Evolutionary conservation across 2,329 filamentous ascomycete species (phyloP), one percentile per base, ranked within the genome.

Genomic region (Calonectria pseudoturangicola): DNA sequence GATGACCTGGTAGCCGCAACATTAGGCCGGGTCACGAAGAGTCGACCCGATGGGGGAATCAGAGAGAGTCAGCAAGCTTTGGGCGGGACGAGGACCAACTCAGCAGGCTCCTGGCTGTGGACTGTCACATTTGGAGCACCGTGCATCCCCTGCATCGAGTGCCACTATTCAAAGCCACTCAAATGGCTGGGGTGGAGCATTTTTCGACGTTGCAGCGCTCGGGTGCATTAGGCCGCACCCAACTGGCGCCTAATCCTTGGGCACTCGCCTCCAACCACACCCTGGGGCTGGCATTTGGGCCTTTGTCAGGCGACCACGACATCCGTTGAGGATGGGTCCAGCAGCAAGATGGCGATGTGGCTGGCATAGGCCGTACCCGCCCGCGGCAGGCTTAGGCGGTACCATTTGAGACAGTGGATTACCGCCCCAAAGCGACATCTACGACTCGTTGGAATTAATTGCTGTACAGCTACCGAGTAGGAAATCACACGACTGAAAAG

Each of bases 131-230:
- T 68, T 62, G 45, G 58, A 66, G 68, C 62, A 71, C 51, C 70
- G 47, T 65, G 60, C 68, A 66, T 60, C 56, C 71, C 68, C 48
- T 76, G 72, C 70, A 76, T 75, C 73, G 73, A 74, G 47, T 60
- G 25, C 67, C 60, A 50, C 67, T 60, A 60, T 47, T 58, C 50
- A 66, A 62, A 48, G 60, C 77, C 71, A 78, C 66, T 73, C 70
- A 66, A 73, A 66, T 66, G 62, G 64, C 18, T 66, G 50, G 41
- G 51, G 78, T 80, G 78, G 78, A 77, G 74, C 76, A 76, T 76
- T 75, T 80, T 76, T 79, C 54, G 69, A 68, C 71, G 71, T 74
- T 64, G 63, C 74, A 76, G 67, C 66, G 39, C 69, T 65, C 45
- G 60, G 48, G 36, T 70, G 68, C 66, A 70, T 79, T 76, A 76